Conservation (phyloP, 2,329 filamentous ascomycete species). For the Neurospora sp. region DNA sequence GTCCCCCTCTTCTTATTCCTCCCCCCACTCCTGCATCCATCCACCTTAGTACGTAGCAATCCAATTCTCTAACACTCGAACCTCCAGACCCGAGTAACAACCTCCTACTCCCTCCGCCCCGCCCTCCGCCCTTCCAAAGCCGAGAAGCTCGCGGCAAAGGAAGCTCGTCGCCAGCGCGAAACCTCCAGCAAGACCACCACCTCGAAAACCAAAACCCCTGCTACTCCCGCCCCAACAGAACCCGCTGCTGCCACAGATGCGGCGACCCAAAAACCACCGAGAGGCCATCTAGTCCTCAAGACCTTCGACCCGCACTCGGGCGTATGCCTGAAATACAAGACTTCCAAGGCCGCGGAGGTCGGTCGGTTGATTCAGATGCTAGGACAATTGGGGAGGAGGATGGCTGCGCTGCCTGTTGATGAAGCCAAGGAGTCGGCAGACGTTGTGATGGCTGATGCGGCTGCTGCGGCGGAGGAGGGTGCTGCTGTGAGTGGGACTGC, state of each 20-base stretch:
- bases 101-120: constrained; percentile 70
- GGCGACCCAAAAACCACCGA: constrained; percentile 35
- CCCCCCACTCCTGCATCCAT: constrained; percentile 1
- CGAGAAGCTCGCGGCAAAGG: constrained; percentile 14
- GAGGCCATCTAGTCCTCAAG: constrained; percentile 71
- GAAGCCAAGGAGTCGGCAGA: constrained; percentile 26
- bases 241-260: constrained; percentile 14
- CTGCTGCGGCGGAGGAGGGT: constrained; percentile 18
- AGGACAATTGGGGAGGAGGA: constrained; percentile 62
- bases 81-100: constrained; percentile 74
- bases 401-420: constrained; percentile 43
- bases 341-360: constrained; percentile 84
- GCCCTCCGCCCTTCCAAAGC: constrained; percentile 23
- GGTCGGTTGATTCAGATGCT: constrained; percentile 68
- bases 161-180: constrained; percentile 4
- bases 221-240: constrained; percentile 1
- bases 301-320: constrained; percentile 79
- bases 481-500: constrained; percentile 22
- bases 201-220: constrained; percentile 5
- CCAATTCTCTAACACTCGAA: no score
- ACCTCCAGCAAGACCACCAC: not conserved
- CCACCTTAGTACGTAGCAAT: not conserved
- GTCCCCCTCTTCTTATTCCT: not conserved
- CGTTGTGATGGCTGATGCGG: constrained; percentile 32
- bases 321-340: constrained; percentile 80